A percentile compares a stretch with the other conserved stretches of the same genome.
phyloP scores from a whole-genome alignment of 2,329 filamentous ascomycete species.

The Aspergillus calidoustus region DNA sequence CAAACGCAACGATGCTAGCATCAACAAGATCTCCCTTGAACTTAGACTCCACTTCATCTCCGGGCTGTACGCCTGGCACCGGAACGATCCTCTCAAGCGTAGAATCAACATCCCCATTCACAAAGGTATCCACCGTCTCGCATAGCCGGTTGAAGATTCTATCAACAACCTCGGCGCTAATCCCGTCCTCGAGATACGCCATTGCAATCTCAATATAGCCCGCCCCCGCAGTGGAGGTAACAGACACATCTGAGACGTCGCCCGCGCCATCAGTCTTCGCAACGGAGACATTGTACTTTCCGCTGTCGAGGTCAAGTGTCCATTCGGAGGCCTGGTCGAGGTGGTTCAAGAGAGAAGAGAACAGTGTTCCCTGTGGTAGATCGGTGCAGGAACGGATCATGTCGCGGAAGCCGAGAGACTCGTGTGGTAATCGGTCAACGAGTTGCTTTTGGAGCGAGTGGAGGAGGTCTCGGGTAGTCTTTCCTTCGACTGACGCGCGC shows the following conservation, averaged over 20 bases:
- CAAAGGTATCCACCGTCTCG: not conserved
- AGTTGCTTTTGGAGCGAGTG: slow-evolving; percentile 13
- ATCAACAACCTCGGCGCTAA: not conserved
- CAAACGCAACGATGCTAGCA: slow-evolving; percentile 6
- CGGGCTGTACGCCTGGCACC: not conserved
- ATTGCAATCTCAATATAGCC: slow-evolving; percentile 7
- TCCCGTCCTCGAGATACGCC: slow-evolving; percentile 8
- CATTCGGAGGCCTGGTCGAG: slow-evolving; percentile 20
- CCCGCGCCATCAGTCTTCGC: slow-evolving; percentile 10
- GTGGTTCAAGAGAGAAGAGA: slow-evolving; percentile 17
- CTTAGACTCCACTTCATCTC: not conserved
- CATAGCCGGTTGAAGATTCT: not conserved
- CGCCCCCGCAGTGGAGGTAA: slow-evolving; percentile 3
- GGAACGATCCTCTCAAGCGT: not conserved
- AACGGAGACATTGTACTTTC: slow-evolving; percentile 3
- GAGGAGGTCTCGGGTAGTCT: slow-evolving; percentile 10
- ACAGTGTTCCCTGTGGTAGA: not conserved
- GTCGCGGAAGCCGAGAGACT: slow-evolving; percentile 6
- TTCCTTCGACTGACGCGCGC: slow-evolving; percentile 1
- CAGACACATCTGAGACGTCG: slow-evolving; percentile 3
- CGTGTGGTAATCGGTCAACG: slow-evolving; percentile 3
- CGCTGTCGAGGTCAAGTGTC: slow-evolving; percentile 22
- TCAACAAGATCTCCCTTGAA: slow-evolving; percentile 9
- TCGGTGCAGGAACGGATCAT: slow-evolving; percentile 11
- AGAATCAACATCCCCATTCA: slow-evolving; percentile 4